Percentiles rank a stretch among this genome's conserved stretches.
Evolutionary conservation across 768 basidiomycete genomes (phyloP).

Genomic region (Kwoniella dejecticola): DNA sequence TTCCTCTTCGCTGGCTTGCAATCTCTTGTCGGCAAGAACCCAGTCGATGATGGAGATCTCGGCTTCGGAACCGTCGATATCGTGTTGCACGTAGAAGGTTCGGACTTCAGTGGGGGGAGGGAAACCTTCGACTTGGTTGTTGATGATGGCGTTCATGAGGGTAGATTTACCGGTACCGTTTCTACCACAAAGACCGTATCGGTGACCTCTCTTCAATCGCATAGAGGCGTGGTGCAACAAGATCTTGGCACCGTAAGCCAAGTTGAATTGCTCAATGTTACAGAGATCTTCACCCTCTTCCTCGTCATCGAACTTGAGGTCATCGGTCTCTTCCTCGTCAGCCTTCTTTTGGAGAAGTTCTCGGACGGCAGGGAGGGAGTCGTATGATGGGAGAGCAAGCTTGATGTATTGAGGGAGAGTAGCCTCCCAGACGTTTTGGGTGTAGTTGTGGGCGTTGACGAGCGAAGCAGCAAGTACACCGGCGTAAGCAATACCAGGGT

Average conservation of each 20-base stretch:
- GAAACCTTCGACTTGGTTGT: constrained; percentile 90
- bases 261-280: constrained; percentile 93
- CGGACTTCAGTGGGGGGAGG: constrained; percentile 95
- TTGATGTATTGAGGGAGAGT: constrained; percentile 72
- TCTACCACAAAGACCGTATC: constrained; percentile 97
- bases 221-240: constrained; percentile 93
- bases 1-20: constrained; percentile 70
- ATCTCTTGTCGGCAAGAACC: constrained; percentile 80
- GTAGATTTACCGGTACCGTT: constrained; percentile 90
- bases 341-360: constrained; percentile 92
- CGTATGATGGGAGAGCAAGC: constrained; percentile 67
- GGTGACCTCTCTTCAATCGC: constrained; percentile 97
- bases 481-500: constrained; percentile 70
- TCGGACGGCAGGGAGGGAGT: constrained; percentile 67
- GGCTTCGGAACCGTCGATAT: constrained; percentile 93
- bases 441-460: constrained; percentile 88
- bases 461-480: constrained; percentile 80
- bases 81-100: constrained; percentile 99
- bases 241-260: constrained; percentile 98
- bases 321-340: constrained; percentile 69
- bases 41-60: constrained; percentile 87
- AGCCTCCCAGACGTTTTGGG: constrained; percentile 80
- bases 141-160: constrained; percentile 56
- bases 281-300: constrained; percentile 98
- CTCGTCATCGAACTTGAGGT: constrained; percentile 72